phyloP scores from a whole-genome alignment of 768 basidiomycete genomes.

The Melanogaster broomeanus region DNA sequence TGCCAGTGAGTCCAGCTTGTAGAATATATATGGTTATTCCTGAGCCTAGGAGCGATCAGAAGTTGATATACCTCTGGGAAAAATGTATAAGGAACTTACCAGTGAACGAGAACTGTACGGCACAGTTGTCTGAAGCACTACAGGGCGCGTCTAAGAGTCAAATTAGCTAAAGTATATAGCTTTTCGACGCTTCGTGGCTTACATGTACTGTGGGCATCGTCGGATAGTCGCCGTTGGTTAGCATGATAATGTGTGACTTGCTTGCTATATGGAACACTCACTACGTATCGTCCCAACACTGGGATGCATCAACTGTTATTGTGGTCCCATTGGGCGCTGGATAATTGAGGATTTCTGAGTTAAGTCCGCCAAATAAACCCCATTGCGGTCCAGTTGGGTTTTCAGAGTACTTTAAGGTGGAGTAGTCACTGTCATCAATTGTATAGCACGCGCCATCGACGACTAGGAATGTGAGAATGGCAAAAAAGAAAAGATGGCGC shows the following conservation, averaged over 20 bases:
- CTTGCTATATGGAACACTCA: slow-evolving; percentile 11
- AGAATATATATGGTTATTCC: slow-evolving; percentile 30
- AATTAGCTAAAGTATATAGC: neutral
- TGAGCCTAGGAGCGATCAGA: slow-evolving; percentile 14
- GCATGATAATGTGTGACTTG: no score
- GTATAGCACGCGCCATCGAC: slow-evolving; percentile 22
- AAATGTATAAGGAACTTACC: slow-evolving; percentile 4
- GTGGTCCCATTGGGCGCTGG: slow-evolving; percentile 28
- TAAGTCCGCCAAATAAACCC: slow-evolving; percentile 27
- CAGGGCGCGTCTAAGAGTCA: slow-evolving; percentile 24
- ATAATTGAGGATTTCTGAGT: slow-evolving; percentile 18
- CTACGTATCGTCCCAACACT: slow-evolving; percentile 27
- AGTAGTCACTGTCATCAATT: slow-evolving; percentile 30
- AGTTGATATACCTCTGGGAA: neutral
- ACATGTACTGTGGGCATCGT: slow-evolving; percentile 29
- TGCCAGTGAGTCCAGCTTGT: slow-evolving; percentile 27
- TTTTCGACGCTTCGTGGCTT: slow-evolving; percentile 1
- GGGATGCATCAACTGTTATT: slow-evolving; percentile 20
- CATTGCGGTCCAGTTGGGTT: slow-evolving; percentile 29
- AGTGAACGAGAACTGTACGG: slow-evolving; percentile 26
- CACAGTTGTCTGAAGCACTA: slow-evolving; percentile 21
- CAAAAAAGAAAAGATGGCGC: neutral
- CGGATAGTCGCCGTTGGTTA: neutral
- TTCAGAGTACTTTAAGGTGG: slow-evolving; percentile 24
- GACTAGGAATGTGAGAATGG: slow-evolving; percentile 2